These are phyloP conservation scores for Sphaerostilbella broomeana DNA, from an alignment of 2,329 filamentous ascomycete genomes.

Conservation along the genomic window DNA sequence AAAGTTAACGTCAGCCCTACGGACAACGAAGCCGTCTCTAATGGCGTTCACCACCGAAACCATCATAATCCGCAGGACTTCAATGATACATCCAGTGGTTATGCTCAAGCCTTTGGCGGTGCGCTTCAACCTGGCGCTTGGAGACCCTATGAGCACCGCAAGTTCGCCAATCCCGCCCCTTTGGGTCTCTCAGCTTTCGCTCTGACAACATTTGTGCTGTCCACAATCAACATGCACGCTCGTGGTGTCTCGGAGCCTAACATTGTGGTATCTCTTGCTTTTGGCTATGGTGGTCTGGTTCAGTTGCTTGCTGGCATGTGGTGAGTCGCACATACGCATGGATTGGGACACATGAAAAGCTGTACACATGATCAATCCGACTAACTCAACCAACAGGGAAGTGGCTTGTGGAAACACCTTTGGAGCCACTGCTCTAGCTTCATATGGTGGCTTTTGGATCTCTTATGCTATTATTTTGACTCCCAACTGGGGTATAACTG, in stretches of 20 bases:
- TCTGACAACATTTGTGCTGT: slow-evolving; percentile 75
- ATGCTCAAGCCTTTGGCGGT: slow-evolving; percentile 55
- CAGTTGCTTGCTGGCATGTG: slow-evolving; percentile 83
- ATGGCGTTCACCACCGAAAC: slow-evolving; percentile 12
- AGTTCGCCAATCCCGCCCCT: slow-evolving; percentile 74
- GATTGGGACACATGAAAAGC: neutral
- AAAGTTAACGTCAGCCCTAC: slow-evolving; percentile 8
- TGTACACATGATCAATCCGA: too few relatives aligned
- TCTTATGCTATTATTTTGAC: slow-evolving; percentile 66
- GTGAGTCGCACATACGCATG: slow-evolving; percentile 42
- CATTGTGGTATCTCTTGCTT: slow-evolving; percentile 62
- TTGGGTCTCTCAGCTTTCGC: slow-evolving; percentile 74
- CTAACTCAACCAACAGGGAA: too few relatives aligned
- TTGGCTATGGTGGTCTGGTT: slow-evolving; percentile 70
- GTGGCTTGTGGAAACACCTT: slow-evolving; percentile 86
- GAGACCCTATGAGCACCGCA: slow-evolving; percentile 58
- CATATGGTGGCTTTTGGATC: slow-evolving; percentile 82
- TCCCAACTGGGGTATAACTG: slow-evolving; percentile 56
- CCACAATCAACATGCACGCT: slow-evolving; percentile 63
- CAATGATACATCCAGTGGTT: slow-evolving; percentile 18
- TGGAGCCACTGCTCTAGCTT: slow-evolving; percentile 72
- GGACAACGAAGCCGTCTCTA: slow-evolving; percentile 12
- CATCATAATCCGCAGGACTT: slow-evolving; percentile 24
- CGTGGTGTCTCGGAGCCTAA: slow-evolving; percentile 54
- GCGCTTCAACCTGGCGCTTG: slow-evolving; percentile 66